Evolutionary conservation across 2,329 filamentous ascomycete species (phyloP).

Genomic region (Aspergillus fumigatiaffinis): DNA sequence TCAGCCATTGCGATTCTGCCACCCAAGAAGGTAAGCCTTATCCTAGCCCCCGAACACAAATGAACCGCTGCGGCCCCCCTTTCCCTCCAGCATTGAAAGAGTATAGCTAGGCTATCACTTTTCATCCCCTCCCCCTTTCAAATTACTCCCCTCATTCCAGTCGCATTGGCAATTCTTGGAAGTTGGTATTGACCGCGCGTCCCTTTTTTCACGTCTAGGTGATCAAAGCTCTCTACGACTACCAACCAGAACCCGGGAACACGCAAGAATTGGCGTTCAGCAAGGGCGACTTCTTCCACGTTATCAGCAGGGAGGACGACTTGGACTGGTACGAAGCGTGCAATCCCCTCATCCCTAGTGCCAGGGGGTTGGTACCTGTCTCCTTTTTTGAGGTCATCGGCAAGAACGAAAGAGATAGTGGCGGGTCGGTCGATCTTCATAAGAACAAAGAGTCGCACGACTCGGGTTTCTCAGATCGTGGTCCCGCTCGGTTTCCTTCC

Average conservation of each 20-base stretch:
- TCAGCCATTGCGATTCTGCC: slow-evolving; percentile 84
- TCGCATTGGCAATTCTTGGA: slow-evolving; percentile 7
- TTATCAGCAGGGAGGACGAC: slow-evolving; percentile 93
- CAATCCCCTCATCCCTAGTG: slow-evolving; percentile 80
- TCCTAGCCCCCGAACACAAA: slow-evolving; percentile 1
- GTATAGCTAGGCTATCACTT: background rate
- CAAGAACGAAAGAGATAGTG: slow-evolving; percentile 87
- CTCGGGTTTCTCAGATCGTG: slow-evolving; percentile 74
- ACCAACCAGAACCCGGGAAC: slow-evolving; percentile 65
- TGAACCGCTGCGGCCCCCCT: background rate
- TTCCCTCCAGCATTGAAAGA: background rate
- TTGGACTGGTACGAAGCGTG: slow-evolving; percentile 97
- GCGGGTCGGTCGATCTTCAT: slow-evolving; percentile 57
- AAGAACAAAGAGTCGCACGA: slow-evolving; percentile 69
- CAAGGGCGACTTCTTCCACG: slow-evolving; percentile 96
- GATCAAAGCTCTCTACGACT: slow-evolving; percentile 94
- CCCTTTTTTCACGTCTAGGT: slow-evolving; percentile 56
- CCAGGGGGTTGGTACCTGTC: slow-evolving; percentile 87
- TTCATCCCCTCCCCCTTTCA: slow-evolving; percentile 2
- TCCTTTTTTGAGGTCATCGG: slow-evolving; percentile 89
- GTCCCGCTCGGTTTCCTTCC: slow-evolving; percentile 29
- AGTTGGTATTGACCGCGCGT: slow-evolving; percentile 12
- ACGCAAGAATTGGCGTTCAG: slow-evolving; percentile 82
- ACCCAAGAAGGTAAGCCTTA: slow-evolving; percentile 70
- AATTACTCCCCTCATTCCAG: slow-evolving; percentile 6